Conservation (phyloP, 148 eudicot genomes). For the Cornus controversa region DNA sequence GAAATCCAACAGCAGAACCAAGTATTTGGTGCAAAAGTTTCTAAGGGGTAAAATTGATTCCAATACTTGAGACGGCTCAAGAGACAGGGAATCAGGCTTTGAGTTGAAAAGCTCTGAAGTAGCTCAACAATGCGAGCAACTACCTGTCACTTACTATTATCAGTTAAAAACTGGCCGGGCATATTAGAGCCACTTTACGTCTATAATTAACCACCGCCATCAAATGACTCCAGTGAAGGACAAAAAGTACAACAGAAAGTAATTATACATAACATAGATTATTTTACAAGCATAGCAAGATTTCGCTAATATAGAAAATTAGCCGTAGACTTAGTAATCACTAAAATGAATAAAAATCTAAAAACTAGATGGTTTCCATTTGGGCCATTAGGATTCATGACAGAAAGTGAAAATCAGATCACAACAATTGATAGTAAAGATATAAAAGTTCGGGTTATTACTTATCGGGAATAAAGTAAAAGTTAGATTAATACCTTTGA, state of each 20-base stretch:
- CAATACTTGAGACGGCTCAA: too few relatives aligned
- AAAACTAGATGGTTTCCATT: not conserved
- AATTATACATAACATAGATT: too few relatives aligned
- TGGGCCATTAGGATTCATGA: not conserved
- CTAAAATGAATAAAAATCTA: not conserved
- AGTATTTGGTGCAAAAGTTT: not conserved
- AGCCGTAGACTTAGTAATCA: too few relatives aligned
- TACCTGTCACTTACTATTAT: too few relatives aligned
- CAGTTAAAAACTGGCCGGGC: too few relatives aligned
- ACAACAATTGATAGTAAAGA: not conserved
- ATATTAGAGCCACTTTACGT: too few relatives aligned
- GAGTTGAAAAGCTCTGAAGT: not conserved
- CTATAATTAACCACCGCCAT: too few relatives aligned
- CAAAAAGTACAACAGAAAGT: too few relatives aligned
- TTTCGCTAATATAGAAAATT: too few relatives aligned
- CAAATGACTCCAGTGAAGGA: too few relatives aligned
- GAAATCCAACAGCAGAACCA: not conserved
- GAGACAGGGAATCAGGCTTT: not conserved
- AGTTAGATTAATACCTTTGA: constrained; percentile 48
- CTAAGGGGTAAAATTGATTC: too few relatives aligned
- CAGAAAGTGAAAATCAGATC: not conserved
- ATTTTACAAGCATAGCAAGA: too few relatives aligned
- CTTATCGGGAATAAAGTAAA: not conserved
- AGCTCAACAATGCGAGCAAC: not conserved
- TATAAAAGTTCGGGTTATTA: not conserved